A percentile compares a stretch with the other conserved stretches of the same genome.
Evolutionary conservation across 2,329 filamentous ascomycete genomes (phyloP).

Genomic region (Beauveria rudraprayagi): DNA sequence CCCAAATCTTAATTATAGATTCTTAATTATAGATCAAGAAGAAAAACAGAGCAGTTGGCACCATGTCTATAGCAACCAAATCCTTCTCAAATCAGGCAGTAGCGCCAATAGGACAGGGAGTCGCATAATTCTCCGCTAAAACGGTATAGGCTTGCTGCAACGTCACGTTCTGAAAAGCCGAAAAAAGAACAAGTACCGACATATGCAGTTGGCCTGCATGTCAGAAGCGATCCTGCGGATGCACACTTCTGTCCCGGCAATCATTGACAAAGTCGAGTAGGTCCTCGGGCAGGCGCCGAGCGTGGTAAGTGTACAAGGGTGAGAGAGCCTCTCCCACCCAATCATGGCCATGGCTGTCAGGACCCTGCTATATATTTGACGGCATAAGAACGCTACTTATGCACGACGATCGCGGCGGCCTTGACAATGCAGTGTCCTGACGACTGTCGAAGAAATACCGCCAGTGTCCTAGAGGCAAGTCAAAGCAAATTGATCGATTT

Average conservation of each 20-base stretch:
- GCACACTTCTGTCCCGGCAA: neutral
- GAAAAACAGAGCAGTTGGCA: neutral
- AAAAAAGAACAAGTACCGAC: slow-evolving; percentile 4
- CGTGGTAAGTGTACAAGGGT: neutral
- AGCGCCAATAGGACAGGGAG: neutral
- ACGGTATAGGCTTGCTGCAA: neutral
- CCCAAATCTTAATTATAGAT: neutral
- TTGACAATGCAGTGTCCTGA: neutral
- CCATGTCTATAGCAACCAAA: neutral
- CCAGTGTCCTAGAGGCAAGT: neutral
- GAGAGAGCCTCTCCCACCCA: neutral
- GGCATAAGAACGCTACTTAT: neutral
- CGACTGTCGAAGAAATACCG: neutral
- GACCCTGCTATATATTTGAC: neutral
- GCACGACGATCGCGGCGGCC: neutral
- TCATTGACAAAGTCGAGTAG: neutral
- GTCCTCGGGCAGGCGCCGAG: neutral
- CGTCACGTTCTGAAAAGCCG: slow-evolving; percentile 1
- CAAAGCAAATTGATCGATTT: neutral
- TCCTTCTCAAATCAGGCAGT: neutral
- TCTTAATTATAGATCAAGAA: neutral
- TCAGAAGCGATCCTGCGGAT: slow-evolving; percentile 1
- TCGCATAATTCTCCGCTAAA: neutral
- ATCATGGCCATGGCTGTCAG: neutral
- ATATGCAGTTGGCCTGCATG: slow-evolving; percentile 6